These are phyloP conservation scores for Pseudonitzschia multiseries DNA, from an alignment of 108 stramenopile genomes.

Conservation along the genomic window DNA sequence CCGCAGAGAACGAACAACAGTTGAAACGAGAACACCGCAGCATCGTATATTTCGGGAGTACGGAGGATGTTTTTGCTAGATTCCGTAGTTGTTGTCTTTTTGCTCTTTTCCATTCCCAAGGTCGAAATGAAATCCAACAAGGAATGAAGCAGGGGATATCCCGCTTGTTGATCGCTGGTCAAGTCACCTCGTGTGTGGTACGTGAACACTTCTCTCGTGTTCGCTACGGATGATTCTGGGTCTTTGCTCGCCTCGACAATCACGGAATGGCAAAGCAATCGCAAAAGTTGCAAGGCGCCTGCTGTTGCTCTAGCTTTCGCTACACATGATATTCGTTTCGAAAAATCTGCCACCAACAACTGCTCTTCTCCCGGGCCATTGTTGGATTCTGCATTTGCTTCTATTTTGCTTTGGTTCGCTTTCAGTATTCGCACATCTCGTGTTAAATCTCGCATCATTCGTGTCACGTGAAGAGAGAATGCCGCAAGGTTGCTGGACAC, in stretches of 20 bases:
- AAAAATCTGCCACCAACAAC: constrained; percentile 27
- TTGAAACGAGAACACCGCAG: constrained; percentile 50
- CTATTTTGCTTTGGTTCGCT: background rate
- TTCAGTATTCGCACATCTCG: constrained; percentile 23
- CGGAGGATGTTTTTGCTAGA: constrained; percentile 20
- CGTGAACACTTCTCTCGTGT: constrained; percentile 30
- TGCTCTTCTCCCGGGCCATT: background rate
- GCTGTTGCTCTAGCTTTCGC: constrained; percentile 79
- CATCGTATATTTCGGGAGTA: constrained; percentile 78
- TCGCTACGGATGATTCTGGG: constrained; percentile 6
- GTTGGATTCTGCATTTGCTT: background rate
- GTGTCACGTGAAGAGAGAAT: constrained; percentile 58
- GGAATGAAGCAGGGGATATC: constrained; percentile 46
- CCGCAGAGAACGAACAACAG: constrained; percentile 69
- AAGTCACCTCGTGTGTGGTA: constrained; percentile 35
- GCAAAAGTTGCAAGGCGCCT: constrained; percentile 62
- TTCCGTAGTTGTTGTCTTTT: background rate
- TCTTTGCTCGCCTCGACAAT: constrained; percentile 36
- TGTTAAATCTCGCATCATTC: constrained; percentile 67
- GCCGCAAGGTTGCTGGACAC: constrained; percentile 74
- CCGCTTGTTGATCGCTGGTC: constrained; percentile 39
- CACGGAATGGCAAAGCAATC: constrained; percentile 59
- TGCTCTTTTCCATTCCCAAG: constrained; percentile 8
- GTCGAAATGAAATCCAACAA: constrained; percentile 42
- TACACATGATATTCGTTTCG: constrained; percentile 60